Base-by-base conservation (phyloP, 345 rosid genomes). In the Physaria fendleri region DNA sequence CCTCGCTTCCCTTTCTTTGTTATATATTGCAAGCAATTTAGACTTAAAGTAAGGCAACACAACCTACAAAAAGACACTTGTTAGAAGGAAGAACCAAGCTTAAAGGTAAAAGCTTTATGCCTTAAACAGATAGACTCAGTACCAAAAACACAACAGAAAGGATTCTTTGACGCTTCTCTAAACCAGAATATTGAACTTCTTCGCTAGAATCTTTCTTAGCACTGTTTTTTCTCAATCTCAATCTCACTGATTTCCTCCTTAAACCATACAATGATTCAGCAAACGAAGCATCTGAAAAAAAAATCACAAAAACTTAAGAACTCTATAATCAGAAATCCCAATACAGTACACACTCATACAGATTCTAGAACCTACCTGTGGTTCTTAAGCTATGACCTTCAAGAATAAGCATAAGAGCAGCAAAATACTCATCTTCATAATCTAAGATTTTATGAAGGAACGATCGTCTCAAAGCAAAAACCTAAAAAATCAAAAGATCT, bases 61-160 rank as follows among this genome's bases (percentile, higher is more conserved):
- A 74, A 89, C 99, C 97, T 93, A 73, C 58, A 55, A 38, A n/a
- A 37, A 69, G 56, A 52, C 24, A 59, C 22, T 44, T 3, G 28
- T 54, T 34, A 54, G 8, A 56, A 47, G 10, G 24, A 16, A 48
- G 14, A 25, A 24, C 6, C 34, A 59, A 68, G 40, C 40, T n/a
- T 23, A 15, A 58, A 34, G 53, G 38, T 44, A 49, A 8, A 49
- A 17, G 45, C 38, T 50, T 44, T 45, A 14, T 9, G 30, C 62
- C 25, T 34, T 51, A 12, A 46, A 64, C 17, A 46, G 21, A 54
- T 11, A 16, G 48, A 14, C 34, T 14, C 3, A 29, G 20, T 34
- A 90, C 99, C 97, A 90, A 72, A 72, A 93, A 93, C 52, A 79
- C 85, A 75, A 85, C 99, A 21, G 99, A 93, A 16, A 93, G 90